Evolutionary conservation across 495 filamentous ascomycete species (phyloP).

Genomic region (Aspergillus avenaceus): DNA sequence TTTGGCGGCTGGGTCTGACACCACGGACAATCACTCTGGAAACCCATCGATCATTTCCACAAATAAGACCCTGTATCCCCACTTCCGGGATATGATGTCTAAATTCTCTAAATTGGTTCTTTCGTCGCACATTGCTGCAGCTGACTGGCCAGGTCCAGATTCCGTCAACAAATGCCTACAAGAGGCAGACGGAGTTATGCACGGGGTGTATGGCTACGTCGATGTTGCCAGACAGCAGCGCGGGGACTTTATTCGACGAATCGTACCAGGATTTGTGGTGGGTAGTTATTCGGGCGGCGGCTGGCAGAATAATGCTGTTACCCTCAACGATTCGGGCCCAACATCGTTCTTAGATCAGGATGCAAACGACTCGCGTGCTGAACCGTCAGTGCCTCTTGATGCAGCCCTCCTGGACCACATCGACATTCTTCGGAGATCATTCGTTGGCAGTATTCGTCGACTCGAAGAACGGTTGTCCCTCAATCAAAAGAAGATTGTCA

Average conservation of each 20-base stretch:
- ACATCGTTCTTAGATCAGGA: conserved; percentile 83
- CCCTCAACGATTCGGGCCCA: conserved; percentile 61
- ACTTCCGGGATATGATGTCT: conserved; percentile 99
- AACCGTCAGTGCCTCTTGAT: conserved; percentile 72
- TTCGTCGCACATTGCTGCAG: conserved; percentile 95
- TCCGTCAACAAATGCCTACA: conserved; percentile 90
- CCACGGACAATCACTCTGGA: conserved; percentile 97
- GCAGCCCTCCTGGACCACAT: conserved; percentile 71
- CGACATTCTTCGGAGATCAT: conserved; percentile 76
- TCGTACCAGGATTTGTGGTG: conserved; percentile 86
- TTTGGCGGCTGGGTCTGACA: conserved; percentile 91
- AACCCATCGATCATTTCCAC: conserved; percentile 98
- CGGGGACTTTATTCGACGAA: conserved; percentile 81
- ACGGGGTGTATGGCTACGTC: conserved; percentile 91
- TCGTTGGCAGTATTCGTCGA: conserved; percentile 75
- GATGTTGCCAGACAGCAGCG: conserved; percentile 90
- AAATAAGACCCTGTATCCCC: conserved; percentile 92
- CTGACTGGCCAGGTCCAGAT: conserved; percentile 83
- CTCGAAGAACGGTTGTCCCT: conserved; percentile 79
- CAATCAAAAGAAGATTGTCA: conserved; percentile 74
- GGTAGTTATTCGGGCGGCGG: conserved; percentile 77
- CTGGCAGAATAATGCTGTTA: conserved; percentile 89
- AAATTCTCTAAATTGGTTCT: conserved; percentile 97
- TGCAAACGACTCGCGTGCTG: conserved; percentile 59
- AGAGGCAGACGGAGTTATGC: conserved; percentile 91